These are phyloP conservation scores for Cyanidium caldarium DNA, from an alignment of 23 red algal genomes.

Conservation along the genomic window DNA sequence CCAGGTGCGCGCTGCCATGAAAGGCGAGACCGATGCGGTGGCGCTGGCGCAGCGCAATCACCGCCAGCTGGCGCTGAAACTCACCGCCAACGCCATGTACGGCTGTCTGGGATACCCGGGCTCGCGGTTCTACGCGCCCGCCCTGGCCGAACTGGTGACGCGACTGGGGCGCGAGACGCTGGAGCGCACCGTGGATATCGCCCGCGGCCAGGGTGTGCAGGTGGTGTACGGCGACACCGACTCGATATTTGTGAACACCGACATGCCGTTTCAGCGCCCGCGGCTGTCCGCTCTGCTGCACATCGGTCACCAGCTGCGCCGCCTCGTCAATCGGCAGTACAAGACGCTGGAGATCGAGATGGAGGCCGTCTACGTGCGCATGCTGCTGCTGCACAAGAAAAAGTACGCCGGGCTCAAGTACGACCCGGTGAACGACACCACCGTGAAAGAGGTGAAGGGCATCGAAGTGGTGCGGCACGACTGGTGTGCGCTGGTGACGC, in stretches of 20 bases:
- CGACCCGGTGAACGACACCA: constrained; percentile 27
- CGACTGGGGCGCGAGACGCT: constrained; percentile 66
- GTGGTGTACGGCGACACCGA: constrained; percentile 99
- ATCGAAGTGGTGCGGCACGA: constrained; percentile 92
- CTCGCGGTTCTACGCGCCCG: constrained; percentile 54
- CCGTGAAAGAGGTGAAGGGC: constrained; percentile 83
- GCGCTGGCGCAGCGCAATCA: constrained; percentile 45
- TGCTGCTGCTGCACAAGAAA: constrained; percentile 96
- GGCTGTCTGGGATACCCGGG: constrained; percentile 81
- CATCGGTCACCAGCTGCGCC: constrained; percentile 44
- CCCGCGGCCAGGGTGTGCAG: constrained; percentile 28
- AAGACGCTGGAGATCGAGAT: constrained; percentile 89
- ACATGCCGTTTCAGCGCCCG: not conserved
- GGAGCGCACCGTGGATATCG: constrained; percentile 65
- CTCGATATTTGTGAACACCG: constrained; percentile 81
- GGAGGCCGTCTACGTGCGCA: constrained; percentile 87
- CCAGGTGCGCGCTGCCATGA: constrained; percentile 47
- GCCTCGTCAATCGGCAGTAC: constrained; percentile 80
- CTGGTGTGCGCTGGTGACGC: constrained; percentile 75
- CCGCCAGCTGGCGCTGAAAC: constrained; percentile 79
- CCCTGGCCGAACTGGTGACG: constrained; percentile 84
- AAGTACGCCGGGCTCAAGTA: constrained; percentile 82
- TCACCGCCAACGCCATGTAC: constrained; percentile 94
- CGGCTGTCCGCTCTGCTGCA: no score
- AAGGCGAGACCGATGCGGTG: constrained; percentile 26